Conservation (phyloP, 352 stramenopile species). For the Blastocystis sp. region DNA sequence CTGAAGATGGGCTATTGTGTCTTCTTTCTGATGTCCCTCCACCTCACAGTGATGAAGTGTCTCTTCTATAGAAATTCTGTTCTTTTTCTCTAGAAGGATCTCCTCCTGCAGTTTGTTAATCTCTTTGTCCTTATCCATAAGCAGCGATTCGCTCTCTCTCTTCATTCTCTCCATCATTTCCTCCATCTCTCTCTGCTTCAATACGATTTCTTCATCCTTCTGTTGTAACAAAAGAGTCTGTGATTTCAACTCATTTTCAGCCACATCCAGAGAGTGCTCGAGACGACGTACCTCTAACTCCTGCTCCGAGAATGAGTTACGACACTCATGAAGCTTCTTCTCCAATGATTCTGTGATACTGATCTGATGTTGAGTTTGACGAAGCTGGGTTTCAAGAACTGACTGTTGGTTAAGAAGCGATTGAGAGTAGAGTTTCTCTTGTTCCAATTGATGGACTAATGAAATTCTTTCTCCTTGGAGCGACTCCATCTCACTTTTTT, state of each 20-base stretch:
- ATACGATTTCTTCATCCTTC: constrained; percentile 32
- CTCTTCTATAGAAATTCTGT: neutral
- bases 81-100: neutral
- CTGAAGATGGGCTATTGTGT: neutral
- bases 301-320: neutral
- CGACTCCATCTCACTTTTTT: too few species aligned
- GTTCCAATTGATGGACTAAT: too few species aligned
- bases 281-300: neutral
- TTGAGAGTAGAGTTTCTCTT: too few species aligned
- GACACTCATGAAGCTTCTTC: constrained; percentile 1
- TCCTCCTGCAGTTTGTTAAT: neutral
- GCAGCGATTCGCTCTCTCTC: neutral
- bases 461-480: too few species aligned
- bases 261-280: neutral
- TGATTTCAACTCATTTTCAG: neutral
- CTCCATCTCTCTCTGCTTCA: constrained; percentile 41
- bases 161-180: neutral
- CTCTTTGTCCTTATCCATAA: neutral
- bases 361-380: too few species aligned
- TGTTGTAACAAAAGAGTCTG: neutral
- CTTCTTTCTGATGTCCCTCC: neutral
- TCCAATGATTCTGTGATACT: neutral
- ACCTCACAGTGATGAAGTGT: neutral
- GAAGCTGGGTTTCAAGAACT: too few species aligned
- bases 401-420: too few species aligned